A percentile compares a stretch with the other conserved stretches of the same genome.
phyloP scores from a whole-genome alignment of 2,329 filamentous ascomycete genomes.

The Aspergillus sclerotialis region DNA sequence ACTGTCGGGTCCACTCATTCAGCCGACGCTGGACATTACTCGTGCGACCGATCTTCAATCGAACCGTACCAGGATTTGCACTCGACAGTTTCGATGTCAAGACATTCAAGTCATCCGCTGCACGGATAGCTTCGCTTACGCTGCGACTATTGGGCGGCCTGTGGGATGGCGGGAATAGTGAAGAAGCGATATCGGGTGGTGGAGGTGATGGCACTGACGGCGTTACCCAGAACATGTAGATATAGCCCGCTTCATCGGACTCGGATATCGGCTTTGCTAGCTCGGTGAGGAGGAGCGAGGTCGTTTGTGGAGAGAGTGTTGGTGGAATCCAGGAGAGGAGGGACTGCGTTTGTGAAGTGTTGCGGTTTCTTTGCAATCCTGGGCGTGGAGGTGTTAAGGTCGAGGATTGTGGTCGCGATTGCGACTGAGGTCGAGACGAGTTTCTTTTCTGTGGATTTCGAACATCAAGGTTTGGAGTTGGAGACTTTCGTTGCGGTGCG shows the following conservation, averaged over 20 bases:
- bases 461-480: background rate
- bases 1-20: conserved; percentile 90
- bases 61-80: conserved; percentile 51
- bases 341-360: conserved; percentile 33
- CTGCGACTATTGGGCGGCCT: conserved; percentile 19
- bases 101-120: conserved; percentile 28
- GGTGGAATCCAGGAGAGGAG: conserved; percentile 64
- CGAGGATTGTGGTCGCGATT: conserved; percentile 1
- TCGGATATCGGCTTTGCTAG: conserved; percentile 67
- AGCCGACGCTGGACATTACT: conserved; percentile 84
- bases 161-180: conserved; percentile 49
- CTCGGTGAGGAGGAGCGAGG: conserved; percentile 67
- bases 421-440: conserved; percentile 3
- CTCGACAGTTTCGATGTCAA: conserved; percentile 22
- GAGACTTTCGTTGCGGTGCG: background rate
- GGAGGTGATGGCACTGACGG: conserved; percentile 53
- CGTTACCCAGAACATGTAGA: conserved; percentile 98
- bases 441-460: background rate
- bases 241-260: conserved; percentile 77
- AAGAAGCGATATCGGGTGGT: conserved; percentile 53
- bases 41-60: conserved; percentile 59
- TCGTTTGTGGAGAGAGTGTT: conserved; percentile 57
- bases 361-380: background rate
- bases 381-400: too few species aligned
- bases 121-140: conserved; percentile 30